phyloP scores from a whole-genome alignment of 306 rosid species.

The Mimosa bimucronata region DNA sequence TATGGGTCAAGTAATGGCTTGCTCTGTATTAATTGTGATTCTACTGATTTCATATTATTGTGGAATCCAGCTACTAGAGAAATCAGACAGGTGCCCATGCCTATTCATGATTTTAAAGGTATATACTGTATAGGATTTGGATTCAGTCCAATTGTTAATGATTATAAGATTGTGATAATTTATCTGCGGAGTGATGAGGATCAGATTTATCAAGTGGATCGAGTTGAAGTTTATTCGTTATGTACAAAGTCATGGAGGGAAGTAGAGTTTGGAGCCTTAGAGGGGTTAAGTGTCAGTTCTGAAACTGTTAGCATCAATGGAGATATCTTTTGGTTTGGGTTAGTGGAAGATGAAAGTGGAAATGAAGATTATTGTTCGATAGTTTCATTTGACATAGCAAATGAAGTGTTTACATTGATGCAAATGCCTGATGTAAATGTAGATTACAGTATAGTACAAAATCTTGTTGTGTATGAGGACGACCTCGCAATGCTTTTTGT shows the following conservation, averaged over 20 bases:
- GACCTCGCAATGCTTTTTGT: background rate
- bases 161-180: background rate
- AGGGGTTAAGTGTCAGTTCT: background rate
- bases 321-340: background rate
- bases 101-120: background rate
- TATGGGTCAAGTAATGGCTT: background rate
- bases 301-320: background rate
- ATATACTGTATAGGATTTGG: background rate
- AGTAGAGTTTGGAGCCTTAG: background rate
- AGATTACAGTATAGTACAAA: background rate
- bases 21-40: background rate
- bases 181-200: too few species aligned
- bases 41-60: background rate
- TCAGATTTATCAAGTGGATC: background rate
- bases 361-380: too few species aligned
- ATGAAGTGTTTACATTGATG: background rate
- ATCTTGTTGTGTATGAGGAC: background rate
- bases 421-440: background rate
- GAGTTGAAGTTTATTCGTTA: background rate
- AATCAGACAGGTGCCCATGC: background rate
- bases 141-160: background rate
- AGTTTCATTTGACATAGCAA: background rate
- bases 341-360: background rate
- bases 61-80: background rate
- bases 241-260: background rate